Base-by-base conservation (phyloP, 2,329 filamentous ascomycete genomes). In the Polychaeton citri region DNA sequence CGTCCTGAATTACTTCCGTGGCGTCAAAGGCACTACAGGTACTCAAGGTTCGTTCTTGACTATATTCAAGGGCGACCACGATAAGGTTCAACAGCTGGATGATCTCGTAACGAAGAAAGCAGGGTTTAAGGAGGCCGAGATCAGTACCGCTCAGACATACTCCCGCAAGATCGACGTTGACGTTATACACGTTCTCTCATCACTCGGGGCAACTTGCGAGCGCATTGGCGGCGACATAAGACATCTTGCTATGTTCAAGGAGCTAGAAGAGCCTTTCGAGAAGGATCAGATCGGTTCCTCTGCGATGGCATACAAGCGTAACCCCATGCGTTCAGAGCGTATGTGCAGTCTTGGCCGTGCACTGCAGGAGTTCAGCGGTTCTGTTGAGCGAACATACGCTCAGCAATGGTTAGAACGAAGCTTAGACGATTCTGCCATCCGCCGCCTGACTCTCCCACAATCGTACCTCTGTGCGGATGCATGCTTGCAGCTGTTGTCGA, bases 241-340 rank as follows among this genome's bases (percentile, higher is more conserved):
- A 33, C 78, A 83, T 52, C 65, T 88, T 33, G 79, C 79, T 5
- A 67, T 71, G 51, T 71, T 76, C 61, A 92, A 94, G 67, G 84
- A 92, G 59, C 66, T 90, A 39, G 86, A 92, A 54, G 82, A 87
- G 65, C 83, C 82, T 0, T 83, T 85, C 48, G 81, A 87, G 62
- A 76, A 75, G 49, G 72, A 76, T 45, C 84, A 92, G 61, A 85
- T 87, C 46, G 81, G 79, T 19, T 74, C 67, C 31, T 72, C 66
- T 33, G 76, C 76, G 6, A 72, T 74, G 69, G 76, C 76, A 3
- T 81, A 79, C 64, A 80, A 80, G 64, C 69, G 74, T 44, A 69
- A 69, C 58, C 54, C 65, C 55, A 59, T 77, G 72, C 58, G 69
- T 52, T 72, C 65, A 7, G 75, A 79, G 54, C 68, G 74, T 45